A percentile compares a stretch with the other conserved stretches of the same genome.
These are phyloP conservation scores for Aspergillus nanangensis DNA, from an alignment of 495 filamentous ascomycete genomes.

Conservation along the genomic window DNA sequence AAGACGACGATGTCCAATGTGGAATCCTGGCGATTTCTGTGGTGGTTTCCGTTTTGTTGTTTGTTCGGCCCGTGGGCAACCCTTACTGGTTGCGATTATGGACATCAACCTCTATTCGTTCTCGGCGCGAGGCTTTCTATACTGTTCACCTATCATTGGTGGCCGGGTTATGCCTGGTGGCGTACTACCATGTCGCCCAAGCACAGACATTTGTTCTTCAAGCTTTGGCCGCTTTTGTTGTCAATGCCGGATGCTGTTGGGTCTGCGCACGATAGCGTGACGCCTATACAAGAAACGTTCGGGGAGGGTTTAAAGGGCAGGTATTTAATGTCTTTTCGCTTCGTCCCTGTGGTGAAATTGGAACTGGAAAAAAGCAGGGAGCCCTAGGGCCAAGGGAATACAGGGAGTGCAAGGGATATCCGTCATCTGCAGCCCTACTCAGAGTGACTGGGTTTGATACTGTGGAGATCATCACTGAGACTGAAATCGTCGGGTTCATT, in stretches of 20 bases:
- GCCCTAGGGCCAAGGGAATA: no score
- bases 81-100: slow-evolving; percentile 5
- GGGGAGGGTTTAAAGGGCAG: not conserved
- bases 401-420: not conserved
- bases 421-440: not conserved
- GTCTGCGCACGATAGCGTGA: slow-evolving; percentile 8
- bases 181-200: slow-evolving; percentile 36
- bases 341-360: no score
- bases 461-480: not conserved
- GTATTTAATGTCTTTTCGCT: no score
- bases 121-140: slow-evolving; percentile 32
- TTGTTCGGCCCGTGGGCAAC: slow-evolving; percentile 23
- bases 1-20: slow-evolving; percentile 44
- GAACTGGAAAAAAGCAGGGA: no score
- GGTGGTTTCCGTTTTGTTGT: slow-evolving; percentile 20
- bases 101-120: slow-evolving; percentile 18
- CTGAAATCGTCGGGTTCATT: no score
- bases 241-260: slow-evolving; percentile 31
- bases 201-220: slow-evolving; percentile 36
- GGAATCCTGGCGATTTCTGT: slow-evolving; percentile 33
- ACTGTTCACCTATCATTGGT: slow-evolving; percentile 33
- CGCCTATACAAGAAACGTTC: no score
- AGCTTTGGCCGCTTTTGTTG: slow-evolving; percentile 23
- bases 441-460: not conserved
- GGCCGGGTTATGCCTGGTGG: slow-evolving; percentile 24